Conservation (phyloP, 2,329 filamentous ascomycete species). For the Fusarium burgessii region DNA sequence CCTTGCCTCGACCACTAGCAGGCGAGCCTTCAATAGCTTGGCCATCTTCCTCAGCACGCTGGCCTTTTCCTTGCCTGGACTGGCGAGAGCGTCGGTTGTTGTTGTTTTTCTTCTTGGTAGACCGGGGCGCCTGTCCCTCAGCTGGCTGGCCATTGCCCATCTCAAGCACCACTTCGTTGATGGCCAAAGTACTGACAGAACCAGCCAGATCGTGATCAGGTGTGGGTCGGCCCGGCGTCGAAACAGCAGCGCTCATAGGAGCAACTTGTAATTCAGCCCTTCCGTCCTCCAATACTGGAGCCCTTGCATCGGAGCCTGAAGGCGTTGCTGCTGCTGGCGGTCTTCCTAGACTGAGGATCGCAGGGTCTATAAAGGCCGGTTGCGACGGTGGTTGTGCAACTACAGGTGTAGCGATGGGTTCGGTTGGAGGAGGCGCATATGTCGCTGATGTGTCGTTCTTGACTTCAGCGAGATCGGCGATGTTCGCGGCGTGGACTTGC, state of each 20-base stretch:
- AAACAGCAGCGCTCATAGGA: slow-evolving; percentile 15
- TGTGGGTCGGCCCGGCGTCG: slow-evolving; percentile 33
- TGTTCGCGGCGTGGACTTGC: slow-evolving; percentile 62
- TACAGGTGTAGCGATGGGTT: slow-evolving; percentile 43
- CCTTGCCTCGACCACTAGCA: slow-evolving; percentile 59
- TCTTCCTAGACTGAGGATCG: slow-evolving; percentile 77
- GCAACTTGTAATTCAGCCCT: slow-evolving; percentile 32
- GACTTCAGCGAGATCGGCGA: slow-evolving; percentile 59
- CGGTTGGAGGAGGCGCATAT: slow-evolving; percentile 43
- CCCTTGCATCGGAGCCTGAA: slow-evolving; percentile 39
- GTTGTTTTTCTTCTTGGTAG: slow-evolving; percentile 50
- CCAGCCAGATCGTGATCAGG: slow-evolving; percentile 44
- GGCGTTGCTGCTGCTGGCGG: slow-evolving; percentile 51
- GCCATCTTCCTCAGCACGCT: slow-evolving; percentile 46
- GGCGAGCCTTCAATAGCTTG: slow-evolving; percentile 42
- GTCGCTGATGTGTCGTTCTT: slow-evolving; percentile 49
- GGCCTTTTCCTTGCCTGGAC: slow-evolving; percentile 49
- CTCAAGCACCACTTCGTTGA: slow-evolving; percentile 34
- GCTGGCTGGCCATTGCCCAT: slow-evolving; percentile 33
- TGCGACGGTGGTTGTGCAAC: slow-evolving; percentile 49
- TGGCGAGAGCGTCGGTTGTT: slow-evolving; percentile 50
- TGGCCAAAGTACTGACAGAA: slow-evolving; percentile 45
- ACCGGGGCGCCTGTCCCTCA: slow-evolving; percentile 39
- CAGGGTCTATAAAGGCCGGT: slow-evolving; percentile 78
- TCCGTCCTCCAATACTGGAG: slow-evolving; percentile 12